Base-by-base conservation (phyloP, 148 eudicot genomes). In the Rhododendron molle region DNA sequence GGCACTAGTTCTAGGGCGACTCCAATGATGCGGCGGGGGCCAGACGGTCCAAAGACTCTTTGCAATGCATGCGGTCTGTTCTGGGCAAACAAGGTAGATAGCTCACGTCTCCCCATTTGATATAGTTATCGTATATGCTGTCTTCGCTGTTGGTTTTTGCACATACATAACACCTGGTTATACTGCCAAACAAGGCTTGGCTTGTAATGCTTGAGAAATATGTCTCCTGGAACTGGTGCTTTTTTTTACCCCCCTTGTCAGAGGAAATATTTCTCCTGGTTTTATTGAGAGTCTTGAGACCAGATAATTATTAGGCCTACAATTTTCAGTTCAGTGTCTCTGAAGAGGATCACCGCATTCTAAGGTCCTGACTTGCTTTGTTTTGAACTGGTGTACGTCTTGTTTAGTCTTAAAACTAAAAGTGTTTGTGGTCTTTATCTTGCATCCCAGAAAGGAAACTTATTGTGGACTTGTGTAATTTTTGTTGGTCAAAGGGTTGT, bases 11-110 rank as follows among this genome's bases (percentile, higher is more conserved):
- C 94, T 46, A 90, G 83, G 74, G 86, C 89, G 9, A 94, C 98
- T 46, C 97, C 98, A 18, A 90, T 93, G 96, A 95, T 95, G 98
- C 95, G 98, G 47, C 91, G 94, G 69, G 98, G 98, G 78, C 98
- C 98, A 56, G 90, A 81, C 86, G 98, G 98, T 56, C 98, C 97
- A 30, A 93, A 94, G 88, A 94, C 97, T 60, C 96, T 95, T 52
- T 95, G 98, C 90, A 95, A 95, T 90, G 98, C 98, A 49, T 95
- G 98, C 82, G 98, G 98, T 54, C 92, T 95, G 76, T 88, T 87
- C 62, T 95, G 98, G 98, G 96, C 96, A 85, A 94, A 91, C 85
- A 95, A 91, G 96, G 96, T 94, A 43, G 50, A 88, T 82, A 56
- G 79, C 69, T 83, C 44, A 86, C 78, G 43, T 83, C 58, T 81